These are phyloP conservation scores for Ballota nigra DNA, from an alignment of 257 asterid genomes.

Conservation along the genomic window DNA sequence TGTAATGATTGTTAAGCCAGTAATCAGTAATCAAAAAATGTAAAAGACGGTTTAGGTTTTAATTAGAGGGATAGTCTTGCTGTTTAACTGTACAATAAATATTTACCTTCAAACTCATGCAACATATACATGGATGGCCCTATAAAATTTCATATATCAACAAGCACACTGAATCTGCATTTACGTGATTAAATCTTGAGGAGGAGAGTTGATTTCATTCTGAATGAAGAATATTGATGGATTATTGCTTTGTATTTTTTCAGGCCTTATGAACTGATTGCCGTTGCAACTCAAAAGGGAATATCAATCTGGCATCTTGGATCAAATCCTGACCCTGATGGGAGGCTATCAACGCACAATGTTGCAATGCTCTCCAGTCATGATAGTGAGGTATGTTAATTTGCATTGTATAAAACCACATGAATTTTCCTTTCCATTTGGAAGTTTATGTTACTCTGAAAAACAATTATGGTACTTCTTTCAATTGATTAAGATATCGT, in stretches of 20 bases:
- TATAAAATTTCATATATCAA: neutral
- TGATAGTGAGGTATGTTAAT: slow-evolving; percentile 73
- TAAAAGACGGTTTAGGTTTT: too few relatives aligned
- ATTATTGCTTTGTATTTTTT: slow-evolving; percentile 9
- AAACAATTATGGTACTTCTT: neutral
- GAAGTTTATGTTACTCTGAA: neutral
- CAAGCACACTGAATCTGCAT: neutral
- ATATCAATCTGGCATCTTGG: slow-evolving; percentile 89
- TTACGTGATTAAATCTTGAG: too few relatives aligned
- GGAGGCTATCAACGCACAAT: slow-evolving; percentile 67
- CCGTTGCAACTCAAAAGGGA: slow-evolving; percentile 77
- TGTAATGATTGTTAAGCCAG: too few relatives aligned
- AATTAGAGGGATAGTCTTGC: too few relatives aligned
- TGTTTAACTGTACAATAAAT: too few relatives aligned
- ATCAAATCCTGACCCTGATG: slow-evolving; percentile 65
- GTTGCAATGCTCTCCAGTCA: slow-evolving; percentile 68
- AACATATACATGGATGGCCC: slow-evolving; percentile 31
- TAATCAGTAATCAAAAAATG: too few relatives aligned
- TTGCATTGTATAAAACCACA: neutral
- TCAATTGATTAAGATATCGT: neutral
- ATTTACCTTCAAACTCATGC: too few relatives aligned
- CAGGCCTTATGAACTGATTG: slow-evolving; percentile 93
- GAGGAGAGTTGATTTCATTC: too few relatives aligned
- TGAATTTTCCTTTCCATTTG: neutral
- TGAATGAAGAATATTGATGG: too few relatives aligned